Conservation (phyloP, 176 grass and related monocot genomes). For the Carex myosuroides region DNA sequence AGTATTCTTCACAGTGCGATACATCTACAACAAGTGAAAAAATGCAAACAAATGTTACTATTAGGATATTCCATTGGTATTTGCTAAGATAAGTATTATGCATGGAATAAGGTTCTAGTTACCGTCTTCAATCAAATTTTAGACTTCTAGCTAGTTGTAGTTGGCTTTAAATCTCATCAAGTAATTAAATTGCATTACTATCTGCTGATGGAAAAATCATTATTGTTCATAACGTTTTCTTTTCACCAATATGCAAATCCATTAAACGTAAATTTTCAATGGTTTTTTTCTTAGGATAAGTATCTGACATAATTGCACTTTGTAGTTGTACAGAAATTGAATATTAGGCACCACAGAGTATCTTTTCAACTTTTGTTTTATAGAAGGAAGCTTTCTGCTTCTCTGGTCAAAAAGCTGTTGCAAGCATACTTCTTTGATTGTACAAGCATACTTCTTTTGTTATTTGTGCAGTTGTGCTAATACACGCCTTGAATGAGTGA, state of each 20-base stretch:
- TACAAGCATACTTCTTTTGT: constrained; percentile 2
- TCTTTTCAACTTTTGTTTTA: constrained; percentile 4
- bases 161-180: not conserved
- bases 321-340: constrained; percentile 17
- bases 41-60: constrained; percentile 6
- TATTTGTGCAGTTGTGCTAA: not conserved
- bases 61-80: not conserved
- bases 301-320: not conserved
- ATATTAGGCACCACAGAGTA: not conserved
- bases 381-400: constrained; percentile 13
- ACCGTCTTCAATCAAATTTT: not conserved
- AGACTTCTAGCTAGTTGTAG: not conserved
- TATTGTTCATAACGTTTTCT: not conserved
- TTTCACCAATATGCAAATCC: not conserved
- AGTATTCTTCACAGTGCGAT: constrained; percentile 63
- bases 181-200: not conserved
- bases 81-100: not conserved
- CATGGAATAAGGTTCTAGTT: not conserved
- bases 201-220: not conserved
- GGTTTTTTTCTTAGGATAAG: not conserved
- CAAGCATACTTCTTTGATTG: not conserved
- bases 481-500: not conserved
- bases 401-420: constrained; percentile 13
- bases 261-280: not conserved
- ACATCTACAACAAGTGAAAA: constrained; percentile 42